Base-by-base conservation (phyloP, 148 eudicot genomes). In the Rhododendron kiyosumense region DNA sequence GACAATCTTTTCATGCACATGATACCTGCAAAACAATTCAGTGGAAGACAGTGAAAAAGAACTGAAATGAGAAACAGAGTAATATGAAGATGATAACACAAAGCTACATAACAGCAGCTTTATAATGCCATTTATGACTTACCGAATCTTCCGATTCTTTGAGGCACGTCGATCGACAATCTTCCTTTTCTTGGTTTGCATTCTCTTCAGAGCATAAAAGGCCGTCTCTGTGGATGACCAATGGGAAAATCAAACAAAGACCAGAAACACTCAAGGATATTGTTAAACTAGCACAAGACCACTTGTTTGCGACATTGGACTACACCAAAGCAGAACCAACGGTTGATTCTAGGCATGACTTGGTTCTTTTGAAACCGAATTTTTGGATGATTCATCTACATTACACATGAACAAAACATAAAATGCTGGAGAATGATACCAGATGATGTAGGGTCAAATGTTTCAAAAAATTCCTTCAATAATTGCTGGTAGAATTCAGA, bases 121-220 rank as follows among this genome's bases (percentile, higher is more conserved):
- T 11, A 63, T 22, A 45, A 36, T 20, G 13, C 30, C 63, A 49
- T 12, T 38, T n/a, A 79, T 0, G 12, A 41, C 52, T 84, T 81
- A 95, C 99, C 99, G 89, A 86, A 96, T 94, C 91, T 96, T 95
- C 54, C 99, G 97, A 90, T 96, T 94, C 89, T 96, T 96, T 81
- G 99, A 96, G 81, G 99, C 98, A 87, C 98, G 94, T 20, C 97
- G 92, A 87, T 95, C 98, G 12, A 95, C 98, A 71, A 92, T 86
- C 85, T 96, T 96, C 81, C 99, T 89, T 86, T 95, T 96, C 93
- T 93, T 95, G 28, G 98, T 90, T 87, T 96, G 98, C 79, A 91
- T 69, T 84, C 91, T 93, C 86, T 94, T 96, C 78, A 93, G 81
- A 73, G 95, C 93, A 89, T 96, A 95, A 84, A 93, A 95, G 26